Evolutionary conservation across 306 rosid genomes (phyloP).

Genomic region (Begonia peltatifolia): DNA sequence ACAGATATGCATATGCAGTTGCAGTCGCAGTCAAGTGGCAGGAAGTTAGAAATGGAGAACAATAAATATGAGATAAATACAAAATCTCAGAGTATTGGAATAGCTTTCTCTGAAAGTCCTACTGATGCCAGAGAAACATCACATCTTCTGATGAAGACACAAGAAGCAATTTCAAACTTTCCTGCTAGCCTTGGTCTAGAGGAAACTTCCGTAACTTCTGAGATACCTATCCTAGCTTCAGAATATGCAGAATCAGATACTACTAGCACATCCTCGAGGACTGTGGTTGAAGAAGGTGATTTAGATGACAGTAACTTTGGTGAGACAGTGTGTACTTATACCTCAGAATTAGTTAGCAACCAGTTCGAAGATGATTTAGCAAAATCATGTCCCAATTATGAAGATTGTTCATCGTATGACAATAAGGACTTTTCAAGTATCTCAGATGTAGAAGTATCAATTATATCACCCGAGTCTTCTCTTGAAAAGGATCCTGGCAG

Average conservation of each 20-base stretch:
- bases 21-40: slow-evolving; percentile 47
- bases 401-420: slow-evolving; percentile 19
- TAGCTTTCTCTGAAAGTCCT: slow-evolving; percentile 27
- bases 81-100: slow-evolving; percentile 26
- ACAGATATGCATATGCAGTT: slow-evolving; percentile 37
- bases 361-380: slow-evolving; percentile 19
- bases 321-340: slow-evolving; percentile 22
- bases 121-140: slow-evolving; percentile 23
- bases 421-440: slow-evolving; percentile 20
- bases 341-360: slow-evolving; percentile 18
- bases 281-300: slow-evolving; percentile 29
- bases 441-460: slow-evolving; percentile 25
- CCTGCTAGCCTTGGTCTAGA: slow-evolving; percentile 15
- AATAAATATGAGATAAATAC: slow-evolving; percentile 26
- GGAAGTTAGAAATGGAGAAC: slow-evolving; percentile 31
- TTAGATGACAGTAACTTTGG: slow-evolving; percentile 17
- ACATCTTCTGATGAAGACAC: slow-evolving; percentile 21
- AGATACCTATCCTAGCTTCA: slow-evolving; percentile 19
- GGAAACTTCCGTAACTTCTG: slow-evolving; percentile 21
- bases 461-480: slow-evolving; percentile 23
- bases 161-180: slow-evolving; percentile 24
- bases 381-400: slow-evolving; percentile 14
- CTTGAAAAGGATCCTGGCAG: slow-evolving; percentile 24
- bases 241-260: slow-evolving; percentile 23
- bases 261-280: slow-evolving; percentile 16